Evolutionary conservation across 805 yeast species (phyloP).

Genomic region (Wickerhamiella lipophila): DNA sequence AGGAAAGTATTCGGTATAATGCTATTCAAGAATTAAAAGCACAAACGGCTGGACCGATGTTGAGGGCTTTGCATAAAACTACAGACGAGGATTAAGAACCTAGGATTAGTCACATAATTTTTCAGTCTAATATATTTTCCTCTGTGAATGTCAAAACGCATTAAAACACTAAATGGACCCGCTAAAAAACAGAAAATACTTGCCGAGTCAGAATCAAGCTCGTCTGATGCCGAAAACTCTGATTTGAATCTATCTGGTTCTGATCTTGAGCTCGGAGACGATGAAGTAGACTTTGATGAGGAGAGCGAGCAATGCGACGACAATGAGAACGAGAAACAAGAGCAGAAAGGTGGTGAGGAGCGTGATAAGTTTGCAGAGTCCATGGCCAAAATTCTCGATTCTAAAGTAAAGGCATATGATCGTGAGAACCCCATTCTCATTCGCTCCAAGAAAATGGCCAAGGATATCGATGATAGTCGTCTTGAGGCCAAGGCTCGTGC

Average conservation of each 20-base stretch:
- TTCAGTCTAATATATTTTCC: neutral
- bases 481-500: constrained; percentile 74
- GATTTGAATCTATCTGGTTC: neutral
- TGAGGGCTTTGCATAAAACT: constrained; percentile 7
- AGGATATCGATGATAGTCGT: constrained; percentile 66
- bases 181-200: constrained; percentile 7
- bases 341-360: constrained; percentile 31
- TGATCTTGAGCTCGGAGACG: constrained; percentile 1
- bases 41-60: constrained; percentile 10
- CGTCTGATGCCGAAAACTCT: neutral
- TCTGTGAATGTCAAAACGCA: constrained; percentile 3
- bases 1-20: constrained; percentile 18
- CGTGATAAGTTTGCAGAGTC: constrained; percentile 57
- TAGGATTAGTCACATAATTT: constrained; percentile 7
- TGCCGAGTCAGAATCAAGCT: constrained; percentile 5
- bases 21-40: constrained; percentile 20
- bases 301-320: constrained; percentile 20
- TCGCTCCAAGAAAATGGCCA: constrained; percentile 57
- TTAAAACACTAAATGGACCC: constrained; percentile 4
- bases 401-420: constrained; percentile 78
- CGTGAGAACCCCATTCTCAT: constrained; percentile 84
- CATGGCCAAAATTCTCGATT: constrained; percentile 67
- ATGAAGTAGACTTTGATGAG: constrained; percentile 16
- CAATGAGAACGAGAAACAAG: constrained; percentile 21
- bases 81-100: constrained; percentile 8